Conservation (phyloP, 2,329 filamentous ascomycete genomes). For the Ceratocystis cacaofunesta region DNA sequence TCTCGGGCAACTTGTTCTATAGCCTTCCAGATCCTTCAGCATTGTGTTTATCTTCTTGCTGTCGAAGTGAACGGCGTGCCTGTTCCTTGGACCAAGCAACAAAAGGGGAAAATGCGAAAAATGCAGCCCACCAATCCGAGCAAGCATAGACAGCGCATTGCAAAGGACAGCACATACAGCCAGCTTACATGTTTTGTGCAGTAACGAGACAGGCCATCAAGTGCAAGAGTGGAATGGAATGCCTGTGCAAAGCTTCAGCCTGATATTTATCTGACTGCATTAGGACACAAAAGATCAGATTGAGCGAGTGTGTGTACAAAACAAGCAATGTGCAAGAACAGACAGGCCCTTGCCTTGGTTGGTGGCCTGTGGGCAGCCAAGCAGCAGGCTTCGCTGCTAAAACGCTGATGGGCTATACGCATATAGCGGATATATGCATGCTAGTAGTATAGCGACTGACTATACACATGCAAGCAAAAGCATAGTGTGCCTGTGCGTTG, state of each 20-base stretch:
- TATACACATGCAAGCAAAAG: not conserved
- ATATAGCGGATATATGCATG: not conserved
- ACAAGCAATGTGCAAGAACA: not conserved
- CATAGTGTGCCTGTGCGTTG: not conserved
- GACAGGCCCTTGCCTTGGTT: not conserved
- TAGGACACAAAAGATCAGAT: not conserved
- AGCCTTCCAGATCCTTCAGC: not conserved
- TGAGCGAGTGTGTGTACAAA: not conserved
- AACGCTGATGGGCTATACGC: not conserved
- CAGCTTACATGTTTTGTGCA: not conserved
- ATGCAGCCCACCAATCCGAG: not conserved
- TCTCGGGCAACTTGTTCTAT: not conserved
- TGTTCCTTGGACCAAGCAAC: not conserved
- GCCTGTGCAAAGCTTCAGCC: not conserved
- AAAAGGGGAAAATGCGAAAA: not conserved
- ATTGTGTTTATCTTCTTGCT: not conserved
- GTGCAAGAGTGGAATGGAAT: not conserved
- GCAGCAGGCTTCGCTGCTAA: not conserved
- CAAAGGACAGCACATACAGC: constrained; percentile 1
- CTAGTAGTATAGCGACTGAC: not conserved
- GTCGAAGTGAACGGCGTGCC: not conserved
- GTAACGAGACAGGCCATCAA: not conserved
- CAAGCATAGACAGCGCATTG: not conserved
- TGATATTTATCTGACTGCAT: not conserved
- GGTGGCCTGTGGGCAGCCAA: not conserved